Percentiles rank a stretch among this genome's conserved stretches.
Evolutionary conservation across 129 eudicot genomes (phyloP).

Genomic region (Lactuca sativa): DNA sequence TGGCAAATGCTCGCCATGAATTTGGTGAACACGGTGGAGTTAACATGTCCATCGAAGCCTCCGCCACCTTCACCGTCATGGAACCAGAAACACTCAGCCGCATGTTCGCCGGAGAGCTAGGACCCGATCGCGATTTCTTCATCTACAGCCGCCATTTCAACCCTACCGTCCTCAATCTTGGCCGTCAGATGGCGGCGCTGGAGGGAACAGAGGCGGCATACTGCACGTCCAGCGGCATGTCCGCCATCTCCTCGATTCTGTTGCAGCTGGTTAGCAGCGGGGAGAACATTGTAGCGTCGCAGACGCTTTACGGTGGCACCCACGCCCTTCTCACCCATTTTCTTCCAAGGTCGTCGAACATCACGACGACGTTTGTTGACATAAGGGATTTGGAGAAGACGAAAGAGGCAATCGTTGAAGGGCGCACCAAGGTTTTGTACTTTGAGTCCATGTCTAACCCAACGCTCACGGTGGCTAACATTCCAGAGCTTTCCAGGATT

Average conservation of each 20-base stretch:
- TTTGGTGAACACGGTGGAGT: constrained; percentile 81
- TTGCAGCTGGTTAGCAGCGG: constrained; percentile 57
- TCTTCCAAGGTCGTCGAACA: constrained; percentile 54
- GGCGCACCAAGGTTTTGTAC: constrained; percentile 60
- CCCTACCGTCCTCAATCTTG: constrained; percentile 64
- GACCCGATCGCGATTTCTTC: constrained; percentile 62
- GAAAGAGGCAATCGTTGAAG: constrained; percentile 52
- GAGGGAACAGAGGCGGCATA: constrained; percentile 76
- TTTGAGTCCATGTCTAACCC: constrained; percentile 70
- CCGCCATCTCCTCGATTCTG: constrained; percentile 56
- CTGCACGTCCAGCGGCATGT: constrained; percentile 77
- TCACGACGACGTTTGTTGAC: constrained; percentile 64
- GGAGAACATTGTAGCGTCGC: constrained; percentile 57
- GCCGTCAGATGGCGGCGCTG: constrained; percentile 74
- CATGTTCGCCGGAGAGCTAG: constrained; percentile 65
- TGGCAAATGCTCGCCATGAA: constrained; percentile 68
- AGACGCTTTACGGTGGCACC: constrained; percentile 65
- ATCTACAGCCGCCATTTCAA: constrained; percentile 75
- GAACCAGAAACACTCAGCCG: constrained; percentile 68
- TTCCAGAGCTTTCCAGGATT: constrained; percentile 53
- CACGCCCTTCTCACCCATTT: constrained; percentile 64
- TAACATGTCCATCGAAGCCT: constrained; percentile 79
- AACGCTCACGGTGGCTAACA: constrained; percentile 56
- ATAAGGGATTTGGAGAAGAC: constrained; percentile 42
- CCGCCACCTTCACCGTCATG: constrained; percentile 85